phyloP scores from a whole-genome alignment of 495 filamentous ascomycete genomes.

The Penicillium waksmanii region DNA sequence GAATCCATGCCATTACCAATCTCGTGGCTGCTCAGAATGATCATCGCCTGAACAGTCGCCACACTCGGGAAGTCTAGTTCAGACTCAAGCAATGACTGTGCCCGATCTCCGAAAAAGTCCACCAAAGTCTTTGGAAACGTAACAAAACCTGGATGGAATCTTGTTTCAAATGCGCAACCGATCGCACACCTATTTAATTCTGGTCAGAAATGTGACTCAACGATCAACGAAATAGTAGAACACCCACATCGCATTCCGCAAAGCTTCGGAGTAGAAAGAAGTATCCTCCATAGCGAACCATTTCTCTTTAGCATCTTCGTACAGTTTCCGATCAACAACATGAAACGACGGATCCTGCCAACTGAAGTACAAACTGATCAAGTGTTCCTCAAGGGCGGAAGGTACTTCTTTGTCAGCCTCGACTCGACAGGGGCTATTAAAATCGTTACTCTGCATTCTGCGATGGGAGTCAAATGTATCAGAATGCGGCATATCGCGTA shows the following conservation, averaged over 20 bases:
- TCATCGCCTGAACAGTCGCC: conserved; percentile 40
- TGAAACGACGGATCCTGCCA: conserved; percentile 43
- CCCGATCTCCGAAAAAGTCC: conserved; percentile 37
- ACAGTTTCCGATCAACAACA: conserved; percentile 33
- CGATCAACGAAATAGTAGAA: background rate
- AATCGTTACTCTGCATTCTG: background rate
- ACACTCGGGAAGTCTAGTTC: conserved; percentile 40
- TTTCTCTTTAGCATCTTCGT: conserved; percentile 20
- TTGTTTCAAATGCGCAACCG: conserved; percentile 32
- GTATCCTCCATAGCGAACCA: conserved; percentile 23
- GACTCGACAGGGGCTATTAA: conserved; percentile 14
- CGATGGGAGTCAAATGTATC: conserved; percentile 8
- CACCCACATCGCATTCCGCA: conserved; percentile 40
- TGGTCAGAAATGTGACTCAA: background rate
- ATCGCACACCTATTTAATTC: conserved; percentile 32
- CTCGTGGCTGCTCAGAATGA: conserved; percentile 39
- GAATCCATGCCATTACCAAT: conserved; percentile 30
- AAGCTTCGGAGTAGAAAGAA: conserved; percentile 38
- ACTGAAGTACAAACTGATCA: conserved; percentile 39
- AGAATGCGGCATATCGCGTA: conserved; percentile 19
- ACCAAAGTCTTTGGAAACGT: conserved; percentile 34
- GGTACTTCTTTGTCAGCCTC: conserved; percentile 22
- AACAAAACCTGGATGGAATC: conserved; percentile 29
- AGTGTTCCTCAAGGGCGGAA: conserved; percentile 31
- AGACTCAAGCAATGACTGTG: conserved; percentile 35